Evolutionary conservation across 495 filamentous ascomycete species (phyloP), one percentile per base, ranked within the genome.

Genomic region (Hypoxylon cercidicola): DNA sequence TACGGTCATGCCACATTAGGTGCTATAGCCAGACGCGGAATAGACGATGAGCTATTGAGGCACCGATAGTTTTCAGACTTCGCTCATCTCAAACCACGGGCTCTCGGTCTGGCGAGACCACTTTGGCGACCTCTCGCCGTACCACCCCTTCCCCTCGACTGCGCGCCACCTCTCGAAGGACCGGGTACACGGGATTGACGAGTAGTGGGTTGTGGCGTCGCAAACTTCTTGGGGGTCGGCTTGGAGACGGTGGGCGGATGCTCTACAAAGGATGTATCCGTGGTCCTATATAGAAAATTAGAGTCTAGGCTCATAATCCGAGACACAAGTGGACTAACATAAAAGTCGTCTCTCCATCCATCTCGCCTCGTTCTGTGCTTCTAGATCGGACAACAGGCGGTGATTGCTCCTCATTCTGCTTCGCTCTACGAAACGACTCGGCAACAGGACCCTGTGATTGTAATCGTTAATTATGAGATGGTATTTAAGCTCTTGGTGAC

Each of bases 181-280:
- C 74, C 72, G 32, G 76, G 77, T 10, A 79, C 55, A 53, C 77
- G 72, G 16, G 78, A 80, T 49, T 79, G 77, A 28, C 78, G 78
- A 11, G 69, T 46, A 18, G 68, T 81, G 1, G 40, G 40, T 20
- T 43, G 40, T 19, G 88, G 82, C 9, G 84, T 85, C 37, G 84
- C 72, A 70, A 88, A 87, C 64, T 87, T 90, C 60, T 74, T 74
- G n/a, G 84, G 79, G 2, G 87, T 76, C n/a, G 84, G 78, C 74
- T 88, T 91, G 4, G 88, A 87, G 16, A 88, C 87, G 32, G 82
- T 86, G 1, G 90, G 86, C 13, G 93, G 93, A 72, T 97, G 90
- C 19, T 96, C 93, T 20, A 97, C 87, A 69, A 97, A 99, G 11
- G 92, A 93, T 12, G 93, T 97, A 75, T 97, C 95, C 23, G 91